These are phyloP conservation scores for Colletotrichum tabaci DNA, from an alignment of 2,329 filamentous ascomycete species.

Conservation along the genomic window DNA sequence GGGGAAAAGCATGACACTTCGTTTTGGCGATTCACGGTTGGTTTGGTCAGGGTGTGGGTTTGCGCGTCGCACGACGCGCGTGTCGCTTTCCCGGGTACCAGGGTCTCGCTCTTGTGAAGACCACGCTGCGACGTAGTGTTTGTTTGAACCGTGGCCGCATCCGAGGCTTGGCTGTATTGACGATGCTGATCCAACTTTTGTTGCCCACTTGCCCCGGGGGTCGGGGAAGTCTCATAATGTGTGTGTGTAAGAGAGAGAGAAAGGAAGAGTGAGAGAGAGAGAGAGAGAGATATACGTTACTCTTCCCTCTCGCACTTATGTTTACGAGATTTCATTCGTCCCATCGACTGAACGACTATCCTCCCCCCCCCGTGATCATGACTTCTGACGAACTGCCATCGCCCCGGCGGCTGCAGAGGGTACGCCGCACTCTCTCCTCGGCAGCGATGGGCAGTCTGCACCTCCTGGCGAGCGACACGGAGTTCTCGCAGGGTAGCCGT, in stretches of 20 bases:
- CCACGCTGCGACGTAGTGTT: background rate
- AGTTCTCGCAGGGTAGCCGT: background rate
- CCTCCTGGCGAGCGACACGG: conserved; percentile 24
- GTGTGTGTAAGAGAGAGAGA: no score
- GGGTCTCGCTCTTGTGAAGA: background rate
- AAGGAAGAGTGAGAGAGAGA: no score
- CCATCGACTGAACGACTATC: background rate
- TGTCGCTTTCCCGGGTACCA: background rate
- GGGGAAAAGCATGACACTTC: background rate
- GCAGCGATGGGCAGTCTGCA: conserved; percentile 11
- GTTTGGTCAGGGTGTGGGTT: background rate
- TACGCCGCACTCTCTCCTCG: conserved; percentile 19
- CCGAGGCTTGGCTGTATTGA: background rate
- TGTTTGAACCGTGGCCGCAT: background rate
- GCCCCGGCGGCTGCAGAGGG: background rate
- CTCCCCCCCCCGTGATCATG: background rate
- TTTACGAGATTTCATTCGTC: no score
- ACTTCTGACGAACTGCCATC: background rate
- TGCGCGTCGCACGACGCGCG: background rate
- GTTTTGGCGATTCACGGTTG: background rate
- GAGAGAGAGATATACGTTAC: background rate
- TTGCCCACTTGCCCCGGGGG: background rate
- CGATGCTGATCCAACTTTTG: background rate
- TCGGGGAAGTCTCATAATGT: background rate
- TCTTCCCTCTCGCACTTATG: no score